A percentile compares a stretch with the other conserved stretches of the same genome.
phyloP scores from a whole-genome alignment of 2,329 filamentous ascomycete genomes.

The Colletotrichum siamense region DNA sequence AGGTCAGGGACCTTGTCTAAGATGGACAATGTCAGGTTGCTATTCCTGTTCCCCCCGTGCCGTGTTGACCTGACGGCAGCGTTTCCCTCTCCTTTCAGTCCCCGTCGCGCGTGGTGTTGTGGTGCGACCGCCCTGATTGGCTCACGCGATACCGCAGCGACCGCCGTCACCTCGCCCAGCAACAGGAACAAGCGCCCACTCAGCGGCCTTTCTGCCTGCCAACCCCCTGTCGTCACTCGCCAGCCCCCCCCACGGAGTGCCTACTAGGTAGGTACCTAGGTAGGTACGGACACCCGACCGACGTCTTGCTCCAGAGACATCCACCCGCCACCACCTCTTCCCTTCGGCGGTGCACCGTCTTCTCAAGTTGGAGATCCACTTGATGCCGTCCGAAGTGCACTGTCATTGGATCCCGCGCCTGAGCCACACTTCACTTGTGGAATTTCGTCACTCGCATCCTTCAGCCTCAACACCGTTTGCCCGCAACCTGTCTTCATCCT shows the following conservation, averaged over 20 bases:
- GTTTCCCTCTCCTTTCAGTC: background rate
- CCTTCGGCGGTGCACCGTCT: background rate
- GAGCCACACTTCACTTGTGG: conserved; percentile 1
- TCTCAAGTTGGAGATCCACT: background rate
- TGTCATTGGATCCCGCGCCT: conserved; percentile 4
- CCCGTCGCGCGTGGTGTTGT: conserved; percentile 6
- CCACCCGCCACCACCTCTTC: conserved; percentile 6
- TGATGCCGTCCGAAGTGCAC: background rate
- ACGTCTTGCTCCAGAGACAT: background rate
- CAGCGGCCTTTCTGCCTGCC: conserved; percentile 1
- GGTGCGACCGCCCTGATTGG: conserved; percentile 14
- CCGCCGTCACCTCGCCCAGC: conserved; percentile 12
- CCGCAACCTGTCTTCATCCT: conserved; percentile 4
- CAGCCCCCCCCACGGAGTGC: background rate
- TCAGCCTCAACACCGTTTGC: conserved; percentile 7
- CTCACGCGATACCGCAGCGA: conserved; percentile 2
- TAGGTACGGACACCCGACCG: background rate
- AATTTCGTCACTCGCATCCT: conserved; percentile 3
- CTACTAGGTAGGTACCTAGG: background rate
- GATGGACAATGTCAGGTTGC: background rate
- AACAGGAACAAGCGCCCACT: conserved; percentile 19
- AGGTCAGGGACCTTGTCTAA: background rate
- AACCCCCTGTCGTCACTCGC: background rate
- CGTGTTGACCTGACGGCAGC: conserved; percentile 5
- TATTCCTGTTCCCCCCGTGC: background rate